Percentiles rank a stretch among this genome's conserved stretches.
phyloP scores from a whole-genome alignment of 2,329 filamentous ascomycete genomes.

The Talaromyces albobiverticillius region DNA sequence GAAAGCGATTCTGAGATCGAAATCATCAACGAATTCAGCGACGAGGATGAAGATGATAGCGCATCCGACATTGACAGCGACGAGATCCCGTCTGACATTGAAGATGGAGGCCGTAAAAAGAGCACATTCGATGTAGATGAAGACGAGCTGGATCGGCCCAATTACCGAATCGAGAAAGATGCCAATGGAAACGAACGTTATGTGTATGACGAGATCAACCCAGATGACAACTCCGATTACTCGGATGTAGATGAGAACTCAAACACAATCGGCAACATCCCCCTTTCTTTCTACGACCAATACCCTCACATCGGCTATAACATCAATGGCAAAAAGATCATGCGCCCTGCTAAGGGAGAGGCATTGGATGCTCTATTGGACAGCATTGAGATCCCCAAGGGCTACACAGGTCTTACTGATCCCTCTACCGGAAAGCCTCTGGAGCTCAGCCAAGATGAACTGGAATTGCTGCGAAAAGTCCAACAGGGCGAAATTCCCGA shows the following conservation, averaged over 20 bases:
- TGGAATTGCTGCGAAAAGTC: slow-evolving; percentile 82
- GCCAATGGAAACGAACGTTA: slow-evolving; percentile 90
- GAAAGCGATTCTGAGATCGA: slow-evolving; percentile 50
- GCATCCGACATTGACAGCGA: slow-evolving; percentile 51
- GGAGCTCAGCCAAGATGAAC: slow-evolving; percentile 79
- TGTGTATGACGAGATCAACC: slow-evolving; percentile 89
- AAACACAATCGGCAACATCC: slow-evolving; percentile 96
- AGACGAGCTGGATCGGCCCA: slow-evolving; percentile 45
- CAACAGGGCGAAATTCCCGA: slow-evolving; percentile 85
- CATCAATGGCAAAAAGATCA: slow-evolving; percentile 97
- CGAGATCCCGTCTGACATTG: slow-evolving; percentile 48
- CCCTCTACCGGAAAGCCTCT: slow-evolving; percentile 90
- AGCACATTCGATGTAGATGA: slow-evolving; percentile 13
- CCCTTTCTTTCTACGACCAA: slow-evolving; percentile 90
- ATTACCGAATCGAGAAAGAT: slow-evolving; percentile 67
- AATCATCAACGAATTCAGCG: slow-evolving; percentile 54
- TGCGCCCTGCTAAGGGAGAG: slow-evolving; percentile 90
- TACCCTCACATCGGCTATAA: slow-evolving; percentile 99
- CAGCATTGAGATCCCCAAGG: slow-evolving; percentile 94
- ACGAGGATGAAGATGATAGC: slow-evolving; percentile 49
- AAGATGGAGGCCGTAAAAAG: slow-evolving; percentile 25
- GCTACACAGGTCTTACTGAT: slow-evolving; percentile 95
- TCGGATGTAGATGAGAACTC: slow-evolving; percentile 72
- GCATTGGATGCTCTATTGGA: slow-evolving; percentile 91
- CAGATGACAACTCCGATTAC: slow-evolving; percentile 94